A percentile compares a stretch with the other conserved stretches of the same genome.
Evolutionary conservation across 176 grass and related monocot species (phyloP).

Genomic region (Phyllostachys edulis): DNA sequence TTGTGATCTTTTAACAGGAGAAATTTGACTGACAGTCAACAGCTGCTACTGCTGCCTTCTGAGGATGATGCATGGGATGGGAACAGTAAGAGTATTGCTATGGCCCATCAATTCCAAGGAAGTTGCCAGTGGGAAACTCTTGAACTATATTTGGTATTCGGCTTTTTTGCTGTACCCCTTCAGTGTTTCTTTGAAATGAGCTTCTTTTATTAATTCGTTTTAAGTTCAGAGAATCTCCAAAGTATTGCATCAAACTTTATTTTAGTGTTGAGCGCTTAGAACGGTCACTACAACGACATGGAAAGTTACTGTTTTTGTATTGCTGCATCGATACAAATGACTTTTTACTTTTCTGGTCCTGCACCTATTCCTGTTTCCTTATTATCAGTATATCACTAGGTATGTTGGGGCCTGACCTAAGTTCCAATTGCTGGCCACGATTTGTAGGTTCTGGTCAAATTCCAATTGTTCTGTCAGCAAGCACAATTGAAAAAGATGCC

Average conservation of each 20-base stretch:
- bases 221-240: not conserved
- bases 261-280: not conserved
- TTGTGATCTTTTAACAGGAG: conserved; percentile 53
- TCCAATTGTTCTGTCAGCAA: not conserved
- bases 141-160: conserved; percentile 78
- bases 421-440: not conserved
- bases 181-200: conserved; percentile 5
- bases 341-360: not conserved
- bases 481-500: not conserved
- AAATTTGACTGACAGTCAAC: conserved; percentile 42
- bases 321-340: not conserved
- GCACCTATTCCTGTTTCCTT: not conserved
- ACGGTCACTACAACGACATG: not conserved
- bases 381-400: too few species aligned
- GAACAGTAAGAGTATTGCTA: conserved; percentile 41
- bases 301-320: not conserved
- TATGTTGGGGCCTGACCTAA: not conserved
- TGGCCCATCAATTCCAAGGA: conserved; percentile 56
- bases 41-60: conserved; percentile 50
- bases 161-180: not conserved
- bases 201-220: conserved; percentile 2
- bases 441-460: conserved; percentile 19
- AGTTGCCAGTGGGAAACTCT: conserved; percentile 85
- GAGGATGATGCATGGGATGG: conserved; percentile 55
- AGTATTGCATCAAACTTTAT: conserved; percentile 7